These are phyloP conservation scores for Chlamydomonas schloesseri DNA, from an alignment of 139 green algal genomes.

Conservation along the genomic window DNA sequence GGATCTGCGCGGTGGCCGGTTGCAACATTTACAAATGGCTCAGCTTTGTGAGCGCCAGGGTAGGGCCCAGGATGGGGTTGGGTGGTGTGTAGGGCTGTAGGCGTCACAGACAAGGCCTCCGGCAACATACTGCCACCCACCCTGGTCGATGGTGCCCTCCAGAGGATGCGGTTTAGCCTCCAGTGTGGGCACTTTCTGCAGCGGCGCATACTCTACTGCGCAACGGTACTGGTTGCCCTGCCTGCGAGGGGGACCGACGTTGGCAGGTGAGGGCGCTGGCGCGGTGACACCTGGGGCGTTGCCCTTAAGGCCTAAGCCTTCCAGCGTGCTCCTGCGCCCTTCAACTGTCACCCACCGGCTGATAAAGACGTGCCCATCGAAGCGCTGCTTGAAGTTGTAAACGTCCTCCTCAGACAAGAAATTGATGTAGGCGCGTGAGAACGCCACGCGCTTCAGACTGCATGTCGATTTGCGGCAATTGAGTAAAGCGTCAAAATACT, in stretches of 20 bases:
- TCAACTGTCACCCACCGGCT: slow-evolving; percentile 1
- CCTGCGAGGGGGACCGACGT: too few species aligned
- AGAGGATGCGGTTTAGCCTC: slow-evolving; percentile 64
- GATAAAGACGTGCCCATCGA: slow-evolving; percentile 79
- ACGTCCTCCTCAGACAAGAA: slow-evolving; percentile 65
- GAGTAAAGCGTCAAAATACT: too few species aligned
- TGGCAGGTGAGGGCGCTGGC: too few species aligned
- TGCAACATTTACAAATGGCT: too few species aligned
- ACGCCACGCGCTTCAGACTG: slow-evolving; percentile 63
- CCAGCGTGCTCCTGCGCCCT: too few species aligned
- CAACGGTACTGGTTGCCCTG: slow-evolving; percentile 70
- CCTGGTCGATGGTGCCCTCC: slow-evolving; percentile 80
- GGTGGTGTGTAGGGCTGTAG: too few species aligned
- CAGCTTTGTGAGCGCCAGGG: too few species aligned
- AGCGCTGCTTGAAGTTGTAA: slow-evolving; percentile 71
- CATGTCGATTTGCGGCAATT: too few species aligned
- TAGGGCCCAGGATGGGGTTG: too few species aligned
- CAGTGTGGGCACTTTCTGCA: slow-evolving; percentile 67
- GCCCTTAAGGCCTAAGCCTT: too few species aligned
- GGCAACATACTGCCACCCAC: slow-evolving; percentile 27
- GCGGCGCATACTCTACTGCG: slow-evolving; percentile 82
- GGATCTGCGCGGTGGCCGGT: slow-evolving; percentile 74
- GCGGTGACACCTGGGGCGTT: too few species aligned
- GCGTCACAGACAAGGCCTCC: too few species aligned
- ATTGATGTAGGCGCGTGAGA: slow-evolving; percentile 78